Base-by-base conservation (phyloP, 495 filamentous ascomycete genomes). In the Xylaria telfairii region DNA sequence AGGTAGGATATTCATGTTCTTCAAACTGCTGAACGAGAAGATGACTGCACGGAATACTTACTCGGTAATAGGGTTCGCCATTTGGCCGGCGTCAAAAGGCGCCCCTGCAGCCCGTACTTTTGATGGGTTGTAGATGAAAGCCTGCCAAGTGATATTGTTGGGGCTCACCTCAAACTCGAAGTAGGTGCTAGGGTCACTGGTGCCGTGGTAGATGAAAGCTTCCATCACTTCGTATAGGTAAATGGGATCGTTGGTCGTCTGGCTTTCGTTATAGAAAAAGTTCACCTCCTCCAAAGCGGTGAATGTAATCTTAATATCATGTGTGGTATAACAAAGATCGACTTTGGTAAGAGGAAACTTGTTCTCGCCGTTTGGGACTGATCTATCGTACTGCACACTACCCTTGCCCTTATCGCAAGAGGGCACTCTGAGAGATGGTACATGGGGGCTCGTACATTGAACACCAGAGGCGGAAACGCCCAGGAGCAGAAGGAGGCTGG, bases 201-300 rank as follows among this genome's bases (percentile, higher is more conserved):
- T 78, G 28, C 78, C 78, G 49, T 71, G 75, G 54, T 76, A 74
- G 63, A 80, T 65, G 62, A 80, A 80, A 1, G 66, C 73, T 67
- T 80, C 78, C 78, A 80, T 80, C 4, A 78, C 78, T 57, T 80
- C 78, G 54, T 80, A 80, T 65, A 73, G 59, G 73, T 74, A 80
- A 57, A 80, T 73, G 34, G 71, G 57, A 65, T 79, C 78, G 41
- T 80, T 80, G 26, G 73, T 80, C 34, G 57, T 71, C 21, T 75
- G 69, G 57, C 54, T 76, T 32, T 67, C 70, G 69, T 80, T 79
- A 77, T 72, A 80, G 69, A 70, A 80, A 62, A 70, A 80, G 67
- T 80, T 77, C 7, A 69, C 73, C 65, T 80, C 78, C 53, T 76
- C 65, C 10, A 73, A 67, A 3, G 78, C 78, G 10, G 69, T 76